A percentile compares a stretch with the other conserved stretches of the same genome.
Evolutionary conservation across 495 filamentous ascomycete genomes (phyloP).

Genomic region (Xylaria acuta): DNA sequence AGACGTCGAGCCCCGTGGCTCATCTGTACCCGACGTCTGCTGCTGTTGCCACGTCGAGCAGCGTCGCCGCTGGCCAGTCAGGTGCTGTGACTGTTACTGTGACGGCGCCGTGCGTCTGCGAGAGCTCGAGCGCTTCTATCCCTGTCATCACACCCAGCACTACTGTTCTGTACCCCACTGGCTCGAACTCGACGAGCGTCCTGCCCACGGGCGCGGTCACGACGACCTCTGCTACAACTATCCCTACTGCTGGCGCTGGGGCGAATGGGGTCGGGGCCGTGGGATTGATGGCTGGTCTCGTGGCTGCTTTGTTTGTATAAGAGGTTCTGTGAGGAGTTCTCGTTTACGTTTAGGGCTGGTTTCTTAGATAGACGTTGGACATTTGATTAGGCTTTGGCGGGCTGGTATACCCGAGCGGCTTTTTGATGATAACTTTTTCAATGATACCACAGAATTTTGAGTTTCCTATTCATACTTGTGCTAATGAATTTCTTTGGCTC

Average conservation of each 20-base stretch:
- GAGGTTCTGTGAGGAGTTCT: not conserved
- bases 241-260: constrained; percentile 45
- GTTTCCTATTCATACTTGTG: not conserved
- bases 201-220: constrained; percentile 28
- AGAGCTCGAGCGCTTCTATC: constrained; percentile 5
- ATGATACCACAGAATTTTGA: constrained; percentile 14
- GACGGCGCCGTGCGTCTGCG: constrained; percentile 32
- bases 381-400: not conserved
- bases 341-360: not conserved
- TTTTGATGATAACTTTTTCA: not conserved
- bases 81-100: constrained; percentile 30
- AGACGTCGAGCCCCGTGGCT: constrained; percentile 18
- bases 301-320: constrained; percentile 30
- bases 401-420: constrained; percentile 16
- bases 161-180: constrained; percentile 15
- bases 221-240: constrained; percentile 30
- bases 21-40: constrained; percentile 1
- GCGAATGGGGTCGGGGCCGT: constrained; percentile 36
- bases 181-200: constrained; percentile 31
- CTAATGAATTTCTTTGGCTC: not conserved
- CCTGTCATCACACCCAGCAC: constrained; percentile 12
- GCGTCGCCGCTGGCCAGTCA: not conserved
- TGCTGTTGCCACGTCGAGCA: not conserved
- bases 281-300: constrained; percentile 41
- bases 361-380: constrained; percentile 1